Evolutionary conservation across 371 early-diverging fungal species (phyloP), one percentile per base, ranked within the genome.

Genomic region (Circinella minor): DNA sequence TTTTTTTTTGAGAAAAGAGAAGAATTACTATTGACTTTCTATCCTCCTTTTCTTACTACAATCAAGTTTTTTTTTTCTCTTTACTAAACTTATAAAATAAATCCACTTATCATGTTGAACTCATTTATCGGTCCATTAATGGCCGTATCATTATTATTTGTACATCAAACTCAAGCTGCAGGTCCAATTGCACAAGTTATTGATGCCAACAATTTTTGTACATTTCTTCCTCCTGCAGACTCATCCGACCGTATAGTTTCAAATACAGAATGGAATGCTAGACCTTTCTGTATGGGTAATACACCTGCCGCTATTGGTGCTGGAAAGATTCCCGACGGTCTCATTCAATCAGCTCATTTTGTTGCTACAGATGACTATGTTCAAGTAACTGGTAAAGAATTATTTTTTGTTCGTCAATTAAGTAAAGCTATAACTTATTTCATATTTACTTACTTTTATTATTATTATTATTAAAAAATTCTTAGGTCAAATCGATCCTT

Each of bases 401-500:
- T 43, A 11, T 43, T 36, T 27, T 27, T 27, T 27, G 27, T 27
- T 27, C 27, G 27, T 27, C 27, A 27, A 27, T 27, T 27, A 0
- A 27, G 27, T 27, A 27, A 27, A 27, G 27, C 27, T 27, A 27
- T 27, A 27, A 27, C 27, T 27, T 55, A 34, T 34, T 9, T n/a
- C 10, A 55, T 34, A 14, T 55, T n/a, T 55, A 18, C 18, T n/a
- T 4, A 4, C 57, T 27, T 34, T 57, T 27, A 20, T 34, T 11
- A 36, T 57, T 57, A 36, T 36, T 57, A 57, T 3, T 57, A 27
- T 27, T 27, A 27, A 27, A 27, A 27, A 27, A 27, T 27, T 47
- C 86, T 88, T 37, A 88, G 89, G 4, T 43, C 81, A 81, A 61
- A 89, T 89, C 51, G 78, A 89, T 63, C 78, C 86, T 55, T 66